Conservation (phyloP, 164 flowering plant genomes). For the Dillenia suffruticosa region DNA sequence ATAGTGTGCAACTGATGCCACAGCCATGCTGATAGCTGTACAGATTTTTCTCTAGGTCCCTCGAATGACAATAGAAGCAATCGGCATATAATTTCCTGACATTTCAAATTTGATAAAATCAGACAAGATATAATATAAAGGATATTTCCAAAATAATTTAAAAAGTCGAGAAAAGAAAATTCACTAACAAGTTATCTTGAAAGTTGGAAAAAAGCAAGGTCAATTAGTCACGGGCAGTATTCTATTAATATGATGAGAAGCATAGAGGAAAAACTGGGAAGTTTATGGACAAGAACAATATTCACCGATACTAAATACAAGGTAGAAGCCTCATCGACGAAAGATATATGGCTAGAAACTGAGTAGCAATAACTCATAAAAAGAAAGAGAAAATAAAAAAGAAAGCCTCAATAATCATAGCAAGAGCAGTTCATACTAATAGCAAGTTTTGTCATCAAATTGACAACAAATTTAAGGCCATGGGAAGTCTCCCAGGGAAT, state of each 20-base stretch:
- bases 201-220: too few relatives aligned
- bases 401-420: too few relatives aligned
- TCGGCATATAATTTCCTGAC: slow-evolving; percentile 60
- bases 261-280: neutral
- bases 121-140: slow-evolving; percentile 4
- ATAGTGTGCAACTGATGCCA: slow-evolving; percentile 76
- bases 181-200: neutral
- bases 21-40: slow-evolving; percentile 92
- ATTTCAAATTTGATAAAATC: slow-evolving; percentile 12
- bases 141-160: neutral
- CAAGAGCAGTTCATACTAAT: too few relatives aligned
- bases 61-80: slow-evolving; percentile 67
- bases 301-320: neutral
- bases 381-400: too few relatives aligned
- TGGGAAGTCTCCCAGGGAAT: too few relatives aligned
- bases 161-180: neutral
- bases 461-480: too few relatives aligned
- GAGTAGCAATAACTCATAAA: too few relatives aligned
- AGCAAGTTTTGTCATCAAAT: too few relatives aligned
- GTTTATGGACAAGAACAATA: neutral
- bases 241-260: neutral
- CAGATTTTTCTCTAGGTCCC: slow-evolving; percentile 78
- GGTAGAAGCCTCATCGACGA: too few relatives aligned
- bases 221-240: neutral
- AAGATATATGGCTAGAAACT: too few relatives aligned